A percentile compares a stretch with the other conserved stretches of the same genome.
Evolutionary conservation across 2,329 filamentous ascomycete genomes (phyloP).

Genomic region (Thielaviopsis musarum): DNA sequence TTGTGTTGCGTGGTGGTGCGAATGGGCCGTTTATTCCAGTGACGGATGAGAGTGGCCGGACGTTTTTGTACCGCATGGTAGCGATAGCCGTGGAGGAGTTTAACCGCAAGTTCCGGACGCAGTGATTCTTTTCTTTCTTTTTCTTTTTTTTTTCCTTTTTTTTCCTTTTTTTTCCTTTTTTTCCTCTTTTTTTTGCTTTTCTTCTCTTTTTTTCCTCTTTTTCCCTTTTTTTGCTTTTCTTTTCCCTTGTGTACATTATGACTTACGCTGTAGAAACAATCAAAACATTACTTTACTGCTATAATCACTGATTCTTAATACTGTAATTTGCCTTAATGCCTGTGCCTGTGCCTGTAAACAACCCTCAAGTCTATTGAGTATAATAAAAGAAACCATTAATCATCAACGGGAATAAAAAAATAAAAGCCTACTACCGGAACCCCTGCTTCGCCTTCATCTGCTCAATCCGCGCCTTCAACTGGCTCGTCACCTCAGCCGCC

Average conservation of each 20-base stretch:
- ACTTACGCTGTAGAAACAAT: neutral
- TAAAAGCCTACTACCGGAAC: constrained; percentile 5
- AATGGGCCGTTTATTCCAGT: constrained; percentile 94
- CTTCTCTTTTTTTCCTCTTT: neutral
- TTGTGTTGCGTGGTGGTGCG: constrained; percentile 73
- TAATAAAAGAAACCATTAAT: constrained; percentile 1
- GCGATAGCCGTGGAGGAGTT: constrained; percentile 51
- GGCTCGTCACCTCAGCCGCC: constrained; percentile 92
- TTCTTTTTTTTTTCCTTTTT: neutral
- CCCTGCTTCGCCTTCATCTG: constrained; percentile 65
- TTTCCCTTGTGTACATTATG: neutral
- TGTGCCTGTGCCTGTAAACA: too few species aligned
- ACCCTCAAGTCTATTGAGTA: neutral
- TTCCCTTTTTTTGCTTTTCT: neutral
- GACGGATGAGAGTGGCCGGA: constrained; percentile 60
- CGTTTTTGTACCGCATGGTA: constrained; percentile 48
- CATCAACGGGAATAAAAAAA: neutral
- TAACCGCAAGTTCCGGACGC: constrained; percentile 38
- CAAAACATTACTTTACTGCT: neutral
- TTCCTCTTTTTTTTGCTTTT: neutral
- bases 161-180: neutral
- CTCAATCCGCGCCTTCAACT: constrained; percentile 92
- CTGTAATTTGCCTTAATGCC: too few species aligned
- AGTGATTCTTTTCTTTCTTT: constrained; percentile 2
- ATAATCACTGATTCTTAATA: too few species aligned